Evolutionary conservation across 495 filamentous ascomycete genomes (phyloP), one percentile per base, ranked within the genome.

Genomic region (Podospora didyma): DNA sequence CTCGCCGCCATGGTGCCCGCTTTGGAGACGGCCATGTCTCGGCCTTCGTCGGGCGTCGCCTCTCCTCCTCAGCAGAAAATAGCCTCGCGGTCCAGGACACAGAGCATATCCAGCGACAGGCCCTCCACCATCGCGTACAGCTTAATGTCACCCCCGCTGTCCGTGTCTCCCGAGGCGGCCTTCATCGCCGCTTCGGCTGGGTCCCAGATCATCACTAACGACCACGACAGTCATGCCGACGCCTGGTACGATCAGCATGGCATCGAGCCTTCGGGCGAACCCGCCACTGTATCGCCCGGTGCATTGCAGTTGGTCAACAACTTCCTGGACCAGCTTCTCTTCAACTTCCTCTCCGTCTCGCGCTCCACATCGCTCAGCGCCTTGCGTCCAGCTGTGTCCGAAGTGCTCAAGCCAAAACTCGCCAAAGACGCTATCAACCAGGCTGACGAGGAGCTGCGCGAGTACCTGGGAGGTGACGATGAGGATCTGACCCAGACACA

Each of bases 311-410:
- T 95, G 3, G 79, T 97, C 69, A 99, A 99, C 68, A 82, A 84
- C 51, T 97, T 99, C 71, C 83, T 99, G 49, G 95, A 99, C 66
- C 90, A 96, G 62, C 77, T 97, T 1, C 77, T 99, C 2, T 96
- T 89, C 76, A 92, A 88, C 64, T 87, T 97, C 59, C 83, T 99
- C 12, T 82, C 84, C 20, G 73, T 82, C 14, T 84, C 94, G 2
- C 88, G 89, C 58, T 92, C 91, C 10, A 95, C 92, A n/a, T 81
- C 88, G 17, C 74, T 99, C 16, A 74, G 81, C 14, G 76, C 83
- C 24, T 82, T 99, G 49, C 86, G 92, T 55, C 88, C 91, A 17
- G 92, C 92, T 23, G 84, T 97, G 31, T 78, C 82, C 35, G 92
- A 97, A 31, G 88, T 97, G 7, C 75, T 99, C 59, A 96, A 96